Evolutionary conservation across 768 basidiomycete species (phyloP).

Genomic region (Tricholoma flavovirens): DNA sequence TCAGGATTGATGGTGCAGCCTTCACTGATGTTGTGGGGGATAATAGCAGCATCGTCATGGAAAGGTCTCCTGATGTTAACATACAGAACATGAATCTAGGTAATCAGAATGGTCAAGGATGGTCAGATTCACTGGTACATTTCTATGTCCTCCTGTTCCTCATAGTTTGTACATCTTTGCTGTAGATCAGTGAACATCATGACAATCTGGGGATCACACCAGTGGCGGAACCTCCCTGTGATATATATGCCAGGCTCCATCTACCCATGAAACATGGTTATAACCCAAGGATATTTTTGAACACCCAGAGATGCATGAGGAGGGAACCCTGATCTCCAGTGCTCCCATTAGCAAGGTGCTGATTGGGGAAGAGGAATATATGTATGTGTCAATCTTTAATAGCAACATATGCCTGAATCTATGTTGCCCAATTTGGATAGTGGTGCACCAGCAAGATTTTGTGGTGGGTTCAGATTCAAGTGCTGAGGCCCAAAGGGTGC

Average conservation of each 20-base stretch:
- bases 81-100: too few relatives aligned
- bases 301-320: not conserved
- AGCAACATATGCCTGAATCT: not conserved
- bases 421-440: not conserved
- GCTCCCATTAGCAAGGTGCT: not conserved
- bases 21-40: too few relatives aligned
- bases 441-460: not conserved
- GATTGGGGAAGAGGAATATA: not conserved
- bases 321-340: not conserved
- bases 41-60: too few relatives aligned
- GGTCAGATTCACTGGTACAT: too few relatives aligned
- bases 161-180: too few relatives aligned
- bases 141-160: too few relatives aligned
- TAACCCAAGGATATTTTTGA: not conserved
- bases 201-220: not conserved
- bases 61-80: too few relatives aligned
- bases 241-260: constrained; percentile 9
- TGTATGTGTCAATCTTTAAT: not conserved
- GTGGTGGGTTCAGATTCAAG: not conserved
- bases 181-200: not conserved
- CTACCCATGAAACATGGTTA: constrained; percentile 22
- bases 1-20: too few relatives aligned
- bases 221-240: not conserved
- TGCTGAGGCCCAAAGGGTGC: not conserved
- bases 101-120: too few relatives aligned